Evolutionary conservation across 768 basidiomycete species (phyloP), one percentile per base, ranked within the genome.

Genomic region (Cystobasidium ongulense): DNA sequence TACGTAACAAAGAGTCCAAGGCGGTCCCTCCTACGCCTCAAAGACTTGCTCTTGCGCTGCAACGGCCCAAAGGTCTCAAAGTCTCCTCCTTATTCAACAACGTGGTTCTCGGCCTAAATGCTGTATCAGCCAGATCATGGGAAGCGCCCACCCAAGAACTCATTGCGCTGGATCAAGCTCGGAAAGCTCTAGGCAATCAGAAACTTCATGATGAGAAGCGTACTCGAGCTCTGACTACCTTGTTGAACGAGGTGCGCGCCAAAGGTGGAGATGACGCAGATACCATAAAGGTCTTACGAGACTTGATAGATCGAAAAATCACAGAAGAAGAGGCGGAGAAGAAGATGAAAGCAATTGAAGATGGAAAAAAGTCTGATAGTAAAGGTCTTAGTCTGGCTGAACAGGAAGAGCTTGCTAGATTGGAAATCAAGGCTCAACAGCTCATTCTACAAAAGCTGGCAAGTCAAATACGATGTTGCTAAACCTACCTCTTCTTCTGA

Each of bases 231-330:
- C 33, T 64, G 23, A 27, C 21, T 4, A 23, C 33, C n/a, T 36
- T 64, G 23, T 27, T 46, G 25, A 64, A 46, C 25, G 63, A 64
- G 35, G 41, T 64, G 23, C 35, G 36, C 23, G 31, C 38, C 23
- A 35, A 29, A 64, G 63, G 63, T 39, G 63, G 63, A 10, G 36
- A 41, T 38, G 33, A 64, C 31, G 63, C 38, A 36, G 63, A 64
- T 27, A 8, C 36, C 11, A 27, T 64, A 8, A 46, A 38, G 15
- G 25, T 64, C 11, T 27, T 64, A 35, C 63, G 36, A 3, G 63
- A 38, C 15, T n/a, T 25, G 4, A 64, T 64, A 27, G 31, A 64
- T 46, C 35, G 63, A 17, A 64, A 64, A 35, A 64, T 46, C 17
- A 38, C 36, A 4, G 63, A 27, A 64, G 63, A 64, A 13, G 63